Conservation (phyloP, 2,329 filamentous ascomycete species). For the Triangularia setosa region DNA sequence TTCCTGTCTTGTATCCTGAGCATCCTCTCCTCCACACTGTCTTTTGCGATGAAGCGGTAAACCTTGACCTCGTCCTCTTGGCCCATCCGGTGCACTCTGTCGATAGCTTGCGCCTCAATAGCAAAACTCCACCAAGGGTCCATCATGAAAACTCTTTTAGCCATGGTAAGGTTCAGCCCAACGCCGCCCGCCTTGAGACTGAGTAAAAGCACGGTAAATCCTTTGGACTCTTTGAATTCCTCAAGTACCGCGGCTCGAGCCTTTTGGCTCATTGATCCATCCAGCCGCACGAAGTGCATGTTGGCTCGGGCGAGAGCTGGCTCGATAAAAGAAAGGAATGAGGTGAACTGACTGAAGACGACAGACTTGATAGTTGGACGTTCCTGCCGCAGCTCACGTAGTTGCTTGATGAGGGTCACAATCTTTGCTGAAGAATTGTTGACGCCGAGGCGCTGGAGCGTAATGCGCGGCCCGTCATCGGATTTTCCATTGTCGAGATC, state of each 20-base stretch:
- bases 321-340: slow-evolving; percentile 87
- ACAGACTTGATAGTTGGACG: slow-evolving; percentile 77
- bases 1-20: slow-evolving; percentile 89
- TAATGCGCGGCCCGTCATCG: slow-evolving; percentile 49
- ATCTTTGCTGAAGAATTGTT: slow-evolving; percentile 84
- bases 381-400: slow-evolving; percentile 63
- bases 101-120: slow-evolving; percentile 93
- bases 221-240: slow-evolving; percentile 61
- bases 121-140: slow-evolving; percentile 99
- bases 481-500: slow-evolving; percentile 40
- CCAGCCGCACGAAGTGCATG: slow-evolving; percentile 80
- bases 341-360: slow-evolving; percentile 96
- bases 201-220: slow-evolving; percentile 73
- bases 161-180: slow-evolving; percentile 85
- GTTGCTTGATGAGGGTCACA: slow-evolving; percentile 68
- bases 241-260: slow-evolving; percentile 71
- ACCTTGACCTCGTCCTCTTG: slow-evolving; percentile 84
- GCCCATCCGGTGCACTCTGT: slow-evolving; percentile 95
- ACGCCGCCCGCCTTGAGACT: slow-evolving; percentile 88
- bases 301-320: slow-evolving; percentile 69
- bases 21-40: slow-evolving; percentile 95
- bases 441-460: slow-evolving; percentile 56
- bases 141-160: slow-evolving; percentile 95
- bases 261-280: slow-evolving; percentile 87
- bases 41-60: slow-evolving; percentile 80